These are phyloP conservation scores for Mucor piriformis DNA, from an alignment of 371 early-diverging fungal species.

Conservation along the genomic window DNA sequence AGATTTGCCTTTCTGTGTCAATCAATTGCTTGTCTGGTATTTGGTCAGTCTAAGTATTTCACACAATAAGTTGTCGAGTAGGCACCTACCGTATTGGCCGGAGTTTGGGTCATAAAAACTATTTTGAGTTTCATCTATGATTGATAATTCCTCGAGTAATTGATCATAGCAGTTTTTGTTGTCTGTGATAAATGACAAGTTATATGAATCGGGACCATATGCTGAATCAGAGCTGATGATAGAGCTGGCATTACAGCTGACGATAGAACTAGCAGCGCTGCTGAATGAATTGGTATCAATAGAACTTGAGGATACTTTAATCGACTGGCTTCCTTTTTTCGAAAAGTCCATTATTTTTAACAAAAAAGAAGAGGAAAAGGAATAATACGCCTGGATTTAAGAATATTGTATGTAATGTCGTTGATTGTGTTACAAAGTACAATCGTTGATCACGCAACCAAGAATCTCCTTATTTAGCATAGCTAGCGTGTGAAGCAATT, in stretches of 20 bases:
- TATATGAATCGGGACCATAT: conserved; percentile 4
- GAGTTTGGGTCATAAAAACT: conserved; percentile 10
- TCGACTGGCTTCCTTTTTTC: conserved; percentile 1
- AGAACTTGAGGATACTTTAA: background rate
- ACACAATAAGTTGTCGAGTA: background rate
- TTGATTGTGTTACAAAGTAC: background rate
- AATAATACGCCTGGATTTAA: background rate
- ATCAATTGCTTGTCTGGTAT: background rate
- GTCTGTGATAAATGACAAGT: conserved; percentile 16
- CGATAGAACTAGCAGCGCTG: background rate
- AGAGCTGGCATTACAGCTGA: conserved; percentile 1
- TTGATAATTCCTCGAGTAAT: conserved; percentile 22
- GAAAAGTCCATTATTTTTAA: conserved; percentile 2
- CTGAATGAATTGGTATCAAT: background rate
- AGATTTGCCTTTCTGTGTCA: background rate
- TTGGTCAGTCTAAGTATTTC: background rate
- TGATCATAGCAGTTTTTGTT: conserved; percentile 2
- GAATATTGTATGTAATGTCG: background rate
- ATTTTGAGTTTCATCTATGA: conserved; percentile 19
- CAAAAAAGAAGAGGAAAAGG: background rate
- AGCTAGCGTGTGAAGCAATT: too few species aligned
- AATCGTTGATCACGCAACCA: too few species aligned
- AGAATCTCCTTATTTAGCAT: too few species aligned
- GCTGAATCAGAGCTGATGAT: background rate
- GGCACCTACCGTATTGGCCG: conserved; percentile 3